Percentiles rank a stretch among this genome's conserved stretches.
Conservation (phyloP, 139 green algal species). For the Limnomonas spitsbergensis region DNA sequence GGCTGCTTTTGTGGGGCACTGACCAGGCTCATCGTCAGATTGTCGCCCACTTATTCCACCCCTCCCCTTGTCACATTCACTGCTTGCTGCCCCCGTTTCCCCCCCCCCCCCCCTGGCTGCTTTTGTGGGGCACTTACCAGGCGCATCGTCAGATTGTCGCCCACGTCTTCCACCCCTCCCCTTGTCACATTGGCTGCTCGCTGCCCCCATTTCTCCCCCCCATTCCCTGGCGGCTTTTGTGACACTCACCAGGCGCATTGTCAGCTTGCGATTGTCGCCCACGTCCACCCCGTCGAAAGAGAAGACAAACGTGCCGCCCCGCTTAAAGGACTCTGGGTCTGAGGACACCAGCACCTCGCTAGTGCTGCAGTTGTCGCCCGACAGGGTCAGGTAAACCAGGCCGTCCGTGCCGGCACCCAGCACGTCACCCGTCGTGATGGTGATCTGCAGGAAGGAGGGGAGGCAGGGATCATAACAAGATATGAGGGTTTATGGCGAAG, state of each 20-base stretch:
- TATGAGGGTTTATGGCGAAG: neutral
- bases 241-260: constrained; percentile 10
- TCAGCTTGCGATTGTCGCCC: neutral
- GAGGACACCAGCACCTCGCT: neutral
- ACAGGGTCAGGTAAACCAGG: constrained; percentile 12
- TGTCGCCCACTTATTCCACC: too few relatives aligned
- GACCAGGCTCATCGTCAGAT: too few relatives aligned
- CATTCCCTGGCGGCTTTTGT: too few relatives aligned
- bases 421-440: neutral
- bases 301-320: neutral
- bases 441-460: neutral
- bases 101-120: too few relatives aligned
- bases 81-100: too few relatives aligned
- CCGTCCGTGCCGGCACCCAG: constrained; percentile 20
- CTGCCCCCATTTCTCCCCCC: too few relatives aligned
- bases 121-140: too few relatives aligned
- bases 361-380: constrained; percentile 4
- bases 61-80: too few relatives aligned
- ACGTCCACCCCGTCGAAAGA: constrained; percentile 1
- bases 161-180: too few relatives aligned
- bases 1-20: too few relatives aligned
- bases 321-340: neutral
- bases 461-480: neutral
- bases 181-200: too few relatives aligned
- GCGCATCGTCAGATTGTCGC: too few relatives aligned